Evolutionary conservation across 352 stramenopile genomes (phyloP).

Genomic region (Globisporangium echinulatum): DNA sequence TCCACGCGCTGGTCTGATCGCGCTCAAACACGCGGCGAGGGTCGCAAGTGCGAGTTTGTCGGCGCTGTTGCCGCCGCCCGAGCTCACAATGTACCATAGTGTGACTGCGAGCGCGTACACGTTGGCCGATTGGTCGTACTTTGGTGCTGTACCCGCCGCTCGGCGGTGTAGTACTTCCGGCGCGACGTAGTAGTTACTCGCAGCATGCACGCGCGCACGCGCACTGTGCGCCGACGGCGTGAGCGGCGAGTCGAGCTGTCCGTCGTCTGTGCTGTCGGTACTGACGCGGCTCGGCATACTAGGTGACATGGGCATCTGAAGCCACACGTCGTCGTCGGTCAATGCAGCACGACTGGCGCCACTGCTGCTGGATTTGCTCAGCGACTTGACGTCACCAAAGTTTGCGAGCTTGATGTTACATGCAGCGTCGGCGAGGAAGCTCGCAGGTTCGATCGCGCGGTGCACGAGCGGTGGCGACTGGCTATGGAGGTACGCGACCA

Average conservation of each 20-base stretch:
- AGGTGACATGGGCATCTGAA: not conserved
- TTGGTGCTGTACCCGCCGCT: not conserved
- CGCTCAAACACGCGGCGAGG: slow-evolving; percentile 28
- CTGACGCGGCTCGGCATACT: not conserved
- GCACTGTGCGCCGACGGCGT: slow-evolving; percentile 7
- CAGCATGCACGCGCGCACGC: not conserved
- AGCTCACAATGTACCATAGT: slow-evolving; percentile 60
- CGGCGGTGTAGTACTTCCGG: slow-evolving; percentile 46
- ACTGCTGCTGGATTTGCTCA: not conserved
- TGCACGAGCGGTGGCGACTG: slow-evolving; percentile 69
- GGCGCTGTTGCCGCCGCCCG: not conserved
- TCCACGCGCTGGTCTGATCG: slow-evolving; percentile 22
- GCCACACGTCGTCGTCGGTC: not conserved
- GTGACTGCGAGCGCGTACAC: slow-evolving; percentile 55
- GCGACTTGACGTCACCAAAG: slow-evolving; percentile 44
- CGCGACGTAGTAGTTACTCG: slow-evolving; percentile 34
- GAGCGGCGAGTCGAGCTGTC: not conserved
- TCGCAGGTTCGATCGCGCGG: slow-evolving; percentile 94
- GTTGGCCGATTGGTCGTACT: slow-evolving; percentile 30
- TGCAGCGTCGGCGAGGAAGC: slow-evolving; percentile 53
- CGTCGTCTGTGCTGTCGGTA: not conserved
- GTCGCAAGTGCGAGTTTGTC: slow-evolving; percentile 34
- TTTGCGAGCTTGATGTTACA: slow-evolving; percentile 57
- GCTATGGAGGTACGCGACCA: slow-evolving; percentile 61
- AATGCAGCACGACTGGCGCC: not conserved